Percentiles rank a stretch among this genome's conserved stretches.
phyloP scores from a whole-genome alignment of 495 filamentous ascomycete species.

The Podospora appendiculata region DNA sequence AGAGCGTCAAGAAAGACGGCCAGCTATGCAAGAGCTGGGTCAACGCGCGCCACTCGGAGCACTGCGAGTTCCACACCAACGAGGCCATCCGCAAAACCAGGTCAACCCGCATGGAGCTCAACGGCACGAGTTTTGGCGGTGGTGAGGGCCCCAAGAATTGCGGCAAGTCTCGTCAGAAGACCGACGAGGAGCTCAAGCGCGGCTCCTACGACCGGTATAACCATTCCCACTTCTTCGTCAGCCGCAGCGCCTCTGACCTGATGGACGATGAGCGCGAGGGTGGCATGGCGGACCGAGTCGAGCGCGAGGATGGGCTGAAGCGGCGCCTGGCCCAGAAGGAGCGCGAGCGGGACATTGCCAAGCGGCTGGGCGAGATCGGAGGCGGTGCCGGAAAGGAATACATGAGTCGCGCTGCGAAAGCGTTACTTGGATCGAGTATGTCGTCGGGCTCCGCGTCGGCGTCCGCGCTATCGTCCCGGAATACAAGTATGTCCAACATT shows the following conservation, averaged over 20 bases:
- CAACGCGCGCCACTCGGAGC: constrained; percentile 77
- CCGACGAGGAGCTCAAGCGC: constrained; percentile 16
- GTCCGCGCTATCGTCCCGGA: constrained; percentile 1
- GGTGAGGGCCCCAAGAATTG: constrained; percentile 19
- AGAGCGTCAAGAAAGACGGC: constrained; percentile 75
- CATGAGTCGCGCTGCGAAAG: constrained; percentile 37
- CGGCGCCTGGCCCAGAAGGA: constrained; percentile 63
- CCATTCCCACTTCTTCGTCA: constrained; percentile 53
- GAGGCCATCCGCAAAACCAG: constrained; percentile 64
- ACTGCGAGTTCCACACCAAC: constrained; percentile 90
- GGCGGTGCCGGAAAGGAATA: constrained; percentile 71
- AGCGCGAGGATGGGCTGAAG: constrained; percentile 59
- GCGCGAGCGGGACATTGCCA: constrained; percentile 73
- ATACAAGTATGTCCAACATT: neutral
- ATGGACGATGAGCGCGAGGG: constrained; percentile 58
- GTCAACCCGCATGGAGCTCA: constrained; percentile 66
- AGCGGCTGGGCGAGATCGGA: constrained; percentile 54
- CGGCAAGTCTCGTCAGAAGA: constrained; percentile 15
- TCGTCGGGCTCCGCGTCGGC: neutral
- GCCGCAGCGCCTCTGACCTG: constrained; percentile 46
- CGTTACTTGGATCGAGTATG: constrained; percentile 5
- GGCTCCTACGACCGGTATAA: constrained; percentile 51
- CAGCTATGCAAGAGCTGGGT: constrained; percentile 76
- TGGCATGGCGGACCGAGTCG: constrained; percentile 41
- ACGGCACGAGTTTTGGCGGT: constrained; percentile 45